These are phyloP conservation scores for Choiromyces venosus DNA, from an alignment of 495 filamentous ascomycete genomes.

Conservation along the genomic window DNA sequence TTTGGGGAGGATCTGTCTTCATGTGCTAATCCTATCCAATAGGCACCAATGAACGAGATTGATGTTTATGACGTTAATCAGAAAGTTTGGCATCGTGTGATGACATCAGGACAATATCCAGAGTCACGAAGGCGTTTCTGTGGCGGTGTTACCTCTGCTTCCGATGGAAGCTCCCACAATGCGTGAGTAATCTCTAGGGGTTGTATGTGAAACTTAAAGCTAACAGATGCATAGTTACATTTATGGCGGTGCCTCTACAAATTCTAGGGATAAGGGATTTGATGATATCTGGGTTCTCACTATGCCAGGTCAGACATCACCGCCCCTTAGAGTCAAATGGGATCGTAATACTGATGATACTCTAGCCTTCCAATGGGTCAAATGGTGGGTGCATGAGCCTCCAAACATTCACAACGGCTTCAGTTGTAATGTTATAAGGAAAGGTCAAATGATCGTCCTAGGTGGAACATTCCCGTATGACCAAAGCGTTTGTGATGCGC, in stretches of 20 bases:
- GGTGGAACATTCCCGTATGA: constrained; percentile 45
- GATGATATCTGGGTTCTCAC: constrained; percentile 56
- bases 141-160: constrained; percentile 51
- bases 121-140: constrained; percentile 52
- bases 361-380: constrained; percentile 54
- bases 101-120: constrained; percentile 48
- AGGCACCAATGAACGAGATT: constrained; percentile 46
- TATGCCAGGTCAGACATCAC: constrained; percentile 44
- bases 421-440: constrained; percentile 51
- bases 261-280: constrained; percentile 46
- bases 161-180: constrained; percentile 52
- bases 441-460: constrained; percentile 48
- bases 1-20: background rate
- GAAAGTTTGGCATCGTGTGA: constrained; percentile 51
- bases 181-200: constrained; percentile 43
- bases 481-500: constrained; percentile 38
- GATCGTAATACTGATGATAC: background rate
- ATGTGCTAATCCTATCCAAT: constrained; percentile 6
- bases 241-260: constrained; percentile 50
- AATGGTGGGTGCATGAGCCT: constrained; percentile 44
- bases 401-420: constrained; percentile 47
- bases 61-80: constrained; percentile 52
- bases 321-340: background rate
- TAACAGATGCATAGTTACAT: constrained; percentile 46
- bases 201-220: background rate